phyloP scores from a whole-genome alignment of 2,329 filamentous ascomycete genomes.

The Trichoderma sp. region DNA sequence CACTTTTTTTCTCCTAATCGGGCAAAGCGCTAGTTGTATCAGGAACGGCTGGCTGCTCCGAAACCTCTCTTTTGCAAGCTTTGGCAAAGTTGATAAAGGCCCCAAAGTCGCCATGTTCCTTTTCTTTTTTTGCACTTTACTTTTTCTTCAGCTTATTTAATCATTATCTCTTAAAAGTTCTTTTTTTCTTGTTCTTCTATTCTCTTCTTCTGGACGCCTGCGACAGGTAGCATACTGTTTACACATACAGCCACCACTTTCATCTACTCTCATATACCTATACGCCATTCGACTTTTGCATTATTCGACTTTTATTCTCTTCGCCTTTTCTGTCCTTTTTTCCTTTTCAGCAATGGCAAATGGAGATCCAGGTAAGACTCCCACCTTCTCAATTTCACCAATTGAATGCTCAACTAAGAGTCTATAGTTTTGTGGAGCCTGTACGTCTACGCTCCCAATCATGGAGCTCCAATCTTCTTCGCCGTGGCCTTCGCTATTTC shows the following conservation, averaged over 20 bases:
- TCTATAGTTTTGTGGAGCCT: background rate
- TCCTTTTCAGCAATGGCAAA: background rate
- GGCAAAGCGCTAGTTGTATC: background rate
- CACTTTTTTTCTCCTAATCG: slow-evolving; percentile 14
- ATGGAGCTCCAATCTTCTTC: background rate
- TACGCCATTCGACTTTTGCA: background rate
- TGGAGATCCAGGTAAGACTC: background rate
- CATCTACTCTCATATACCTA: background rate
- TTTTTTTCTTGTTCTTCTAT: background rate
- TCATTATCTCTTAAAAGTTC: background rate
- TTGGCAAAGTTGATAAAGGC: background rate
- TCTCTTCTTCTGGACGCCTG: background rate
- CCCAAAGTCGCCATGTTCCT: background rate
- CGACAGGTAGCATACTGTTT: background rate
- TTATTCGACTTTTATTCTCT: background rate
- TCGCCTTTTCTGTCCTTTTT: background rate
- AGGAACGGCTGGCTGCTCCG: background rate
- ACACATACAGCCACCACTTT: background rate
- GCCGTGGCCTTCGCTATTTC: background rate
- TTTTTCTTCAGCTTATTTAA: background rate
- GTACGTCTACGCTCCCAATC: slow-evolving; percentile 1
- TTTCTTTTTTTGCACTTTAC: background rate
- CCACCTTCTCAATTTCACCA: background rate
- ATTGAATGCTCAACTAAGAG: background rate
- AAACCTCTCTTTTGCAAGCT: background rate